Evolutionary conservation across 768 basidiomycete species (phyloP), one percentile per base, ranked within the genome.

Genomic region (Suillus subaureus): DNA sequence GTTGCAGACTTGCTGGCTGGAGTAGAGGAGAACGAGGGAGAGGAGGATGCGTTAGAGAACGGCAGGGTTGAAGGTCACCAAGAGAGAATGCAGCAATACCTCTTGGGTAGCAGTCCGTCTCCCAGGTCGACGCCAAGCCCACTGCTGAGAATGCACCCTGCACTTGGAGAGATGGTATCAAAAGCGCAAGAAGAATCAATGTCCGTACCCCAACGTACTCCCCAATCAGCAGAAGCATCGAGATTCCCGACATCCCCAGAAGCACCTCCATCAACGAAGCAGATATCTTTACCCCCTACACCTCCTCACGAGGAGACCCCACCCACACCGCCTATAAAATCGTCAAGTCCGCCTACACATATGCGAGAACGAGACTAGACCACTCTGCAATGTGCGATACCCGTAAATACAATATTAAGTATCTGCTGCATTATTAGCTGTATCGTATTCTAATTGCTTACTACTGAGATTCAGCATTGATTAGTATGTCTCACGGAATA

Each of bases 1-100:
- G 85, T 95, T 52, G 91, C 84, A 8, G 91, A 94, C 73, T 84
- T 91, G 79, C 79, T 95, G 33, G 92, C 93, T 3, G 82, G 85
- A 11, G 87, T 89, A 61, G 93, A 93, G 33, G 93, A 94, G 71
- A 87, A 86, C 1, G 82, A 83, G 66, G 74, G 73, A 12, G 47
- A 60, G 26, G 18, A 60, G 18, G 18, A 21, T 16, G 7, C 12
- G 6, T 18, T 60, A 60, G 18, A 60, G 26, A 31, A 13, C 12
- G 39, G 39, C 6, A 12, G 21, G 26, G 26, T 58, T 40, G 26
- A 60, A 37, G 28, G 58, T 28, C 58, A 60, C 11, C 39, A 26
- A 40, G 58, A 60, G 28, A 42, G 40, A 21, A 42, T 42, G 39
- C 39, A 60, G 18, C 40, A 42, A 28, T 42, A 60, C 28, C 58